phyloP scores from a whole-genome alignment of 345 rosid species.

The Diplotaxis tenuifolia region DNA sequence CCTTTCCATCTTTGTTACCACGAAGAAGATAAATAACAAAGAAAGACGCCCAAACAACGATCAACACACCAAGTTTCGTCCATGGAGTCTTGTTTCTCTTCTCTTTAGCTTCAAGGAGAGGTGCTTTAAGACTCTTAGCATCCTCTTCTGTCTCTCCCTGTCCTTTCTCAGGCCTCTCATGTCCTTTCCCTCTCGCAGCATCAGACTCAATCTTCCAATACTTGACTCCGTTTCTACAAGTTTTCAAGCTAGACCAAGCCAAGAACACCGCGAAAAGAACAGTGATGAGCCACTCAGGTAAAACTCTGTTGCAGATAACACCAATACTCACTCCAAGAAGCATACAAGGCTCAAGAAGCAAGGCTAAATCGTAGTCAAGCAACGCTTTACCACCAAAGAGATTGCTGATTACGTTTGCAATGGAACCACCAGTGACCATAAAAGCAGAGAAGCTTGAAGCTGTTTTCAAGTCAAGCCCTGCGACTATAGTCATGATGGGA shows the following conservation, averaged over 20 bases:
- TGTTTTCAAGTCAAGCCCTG: constrained; percentile 71
- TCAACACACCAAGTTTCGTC: constrained; percentile 61
- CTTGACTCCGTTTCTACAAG: constrained; percentile 59
- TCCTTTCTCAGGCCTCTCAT: constrained; percentile 44
- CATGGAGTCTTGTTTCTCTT: constrained; percentile 43
- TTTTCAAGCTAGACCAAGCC: constrained; percentile 74
- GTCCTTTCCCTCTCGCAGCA: constrained; percentile 31
- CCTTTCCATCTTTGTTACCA: constrained; percentile 69
- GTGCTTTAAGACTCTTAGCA: constrained; percentile 31
- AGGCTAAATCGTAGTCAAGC: constrained; percentile 70
- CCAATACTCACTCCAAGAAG: constrained; percentile 85
- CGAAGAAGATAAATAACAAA: constrained; percentile 61
- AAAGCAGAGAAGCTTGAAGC: constrained; percentile 86
- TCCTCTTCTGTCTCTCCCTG: constrained; percentile 36
- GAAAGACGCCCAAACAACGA: constrained; percentile 76
- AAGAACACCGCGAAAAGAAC: constrained; percentile 63
- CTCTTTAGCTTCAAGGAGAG: constrained; percentile 44
- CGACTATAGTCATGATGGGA: constrained; percentile 67
- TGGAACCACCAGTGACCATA: constrained; percentile 90
- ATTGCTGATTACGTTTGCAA: constrained; percentile 65
- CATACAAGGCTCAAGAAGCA: constrained; percentile 83
- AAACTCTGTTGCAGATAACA: constrained; percentile 65
- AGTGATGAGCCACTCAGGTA: constrained; percentile 90
- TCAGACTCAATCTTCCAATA: constrained; percentile 69
- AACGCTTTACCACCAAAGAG: constrained; percentile 41